These are phyloP conservation scores for Saturnispora gosingensis DNA, from an alignment of 805 yeast species.

Conservation along the genomic window DNA sequence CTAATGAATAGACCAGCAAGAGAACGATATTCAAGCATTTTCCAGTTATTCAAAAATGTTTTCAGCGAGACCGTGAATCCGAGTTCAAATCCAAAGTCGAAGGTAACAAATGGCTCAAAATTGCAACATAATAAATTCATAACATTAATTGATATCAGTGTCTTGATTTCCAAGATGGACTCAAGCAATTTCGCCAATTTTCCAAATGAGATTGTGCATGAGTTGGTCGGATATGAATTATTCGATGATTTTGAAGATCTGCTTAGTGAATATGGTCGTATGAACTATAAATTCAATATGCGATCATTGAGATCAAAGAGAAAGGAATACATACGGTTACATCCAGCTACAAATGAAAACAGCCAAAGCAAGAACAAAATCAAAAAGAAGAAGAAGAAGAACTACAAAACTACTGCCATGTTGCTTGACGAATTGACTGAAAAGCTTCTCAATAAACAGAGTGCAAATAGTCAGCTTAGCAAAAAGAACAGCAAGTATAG, in stretches of 20 bases:
- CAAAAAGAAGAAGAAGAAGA: slow-evolving; percentile 4
- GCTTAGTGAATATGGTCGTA: slow-evolving; percentile 15
- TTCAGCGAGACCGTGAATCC: slow-evolving; percentile 1
- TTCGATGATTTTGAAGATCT: slow-evolving; percentile 11
- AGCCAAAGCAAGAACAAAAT: not conserved
- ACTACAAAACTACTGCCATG: not conserved
- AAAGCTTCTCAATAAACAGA: slow-evolving; percentile 1
- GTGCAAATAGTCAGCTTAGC: slow-evolving; percentile 1
- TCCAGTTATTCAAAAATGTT: not conserved
- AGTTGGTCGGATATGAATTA: slow-evolving; percentile 2
- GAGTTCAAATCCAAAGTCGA: not conserved
- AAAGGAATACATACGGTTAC: not conserved
- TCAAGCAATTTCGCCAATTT: slow-evolving; percentile 14
- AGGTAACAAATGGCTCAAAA: not conserved
- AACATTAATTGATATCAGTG: slow-evolving; percentile 20
- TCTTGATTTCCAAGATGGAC: slow-evolving; percentile 18
- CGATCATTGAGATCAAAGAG: not conserved
- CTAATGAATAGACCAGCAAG: slow-evolving; percentile 10
- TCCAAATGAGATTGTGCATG: slow-evolving; percentile 18
- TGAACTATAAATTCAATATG: slow-evolving; percentile 18
- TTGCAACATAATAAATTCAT: slow-evolving; percentile 12
- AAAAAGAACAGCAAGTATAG: not conserved
- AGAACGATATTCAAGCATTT: slow-evolving; percentile 6
- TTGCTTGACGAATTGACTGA: slow-evolving; percentile 8
- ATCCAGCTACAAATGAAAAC: not conserved